Evolutionary conservation across 352 stramenopile genomes (phyloP).

Genomic region (Pythium phragmitis): DNA sequence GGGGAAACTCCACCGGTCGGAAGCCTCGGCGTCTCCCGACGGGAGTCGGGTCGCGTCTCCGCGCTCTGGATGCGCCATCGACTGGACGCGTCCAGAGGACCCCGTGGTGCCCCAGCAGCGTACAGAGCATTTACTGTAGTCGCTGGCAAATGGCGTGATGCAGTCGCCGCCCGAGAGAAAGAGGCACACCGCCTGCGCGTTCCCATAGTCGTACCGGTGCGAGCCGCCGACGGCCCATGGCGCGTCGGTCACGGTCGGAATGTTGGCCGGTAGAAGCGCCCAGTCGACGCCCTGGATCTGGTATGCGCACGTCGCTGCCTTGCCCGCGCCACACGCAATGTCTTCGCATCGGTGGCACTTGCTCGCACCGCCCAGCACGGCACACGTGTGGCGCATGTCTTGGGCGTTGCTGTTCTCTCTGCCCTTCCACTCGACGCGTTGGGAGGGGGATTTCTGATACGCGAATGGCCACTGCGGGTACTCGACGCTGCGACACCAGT

Average conservation of each 20-base stretch:
- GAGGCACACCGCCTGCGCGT: conserved; percentile 83
- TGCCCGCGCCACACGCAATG: conserved; percentile 67
- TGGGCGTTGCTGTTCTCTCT: conserved; percentile 87
- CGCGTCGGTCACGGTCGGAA: conserved; percentile 91
- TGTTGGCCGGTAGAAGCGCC: conserved; percentile 75
- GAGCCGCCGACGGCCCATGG: conserved; percentile 89
- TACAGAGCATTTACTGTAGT: conserved; percentile 89
- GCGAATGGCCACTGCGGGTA: conserved; percentile 92
- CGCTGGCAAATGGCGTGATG: conserved; percentile 61
- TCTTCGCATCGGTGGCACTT: conserved; percentile 95
- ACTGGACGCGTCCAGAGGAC: conserved; percentile 38
- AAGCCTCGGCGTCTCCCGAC: conserved; percentile 39
- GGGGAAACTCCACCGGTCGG: conserved; percentile 68
- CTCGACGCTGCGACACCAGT: conserved; percentile 85
- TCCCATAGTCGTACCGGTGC: conserved; percentile 93
- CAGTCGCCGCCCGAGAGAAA: conserved; percentile 88
- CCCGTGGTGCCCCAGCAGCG: conserved; percentile 88
- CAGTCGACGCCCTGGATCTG: conserved; percentile 92
- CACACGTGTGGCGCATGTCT: conserved; percentile 92
- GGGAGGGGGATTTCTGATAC: conserved; percentile 82
- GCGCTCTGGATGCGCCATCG: conserved; percentile 34
- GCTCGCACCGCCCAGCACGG: conserved; percentile 82
- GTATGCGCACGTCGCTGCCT: conserved; percentile 66
- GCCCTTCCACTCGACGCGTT: conserved; percentile 88
- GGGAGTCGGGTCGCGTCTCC: conserved; percentile 27